Evolutionary conservation across 2,329 filamentous ascomycete genomes (phyloP).

Genomic region (Elsinoe necatrix): DNA sequence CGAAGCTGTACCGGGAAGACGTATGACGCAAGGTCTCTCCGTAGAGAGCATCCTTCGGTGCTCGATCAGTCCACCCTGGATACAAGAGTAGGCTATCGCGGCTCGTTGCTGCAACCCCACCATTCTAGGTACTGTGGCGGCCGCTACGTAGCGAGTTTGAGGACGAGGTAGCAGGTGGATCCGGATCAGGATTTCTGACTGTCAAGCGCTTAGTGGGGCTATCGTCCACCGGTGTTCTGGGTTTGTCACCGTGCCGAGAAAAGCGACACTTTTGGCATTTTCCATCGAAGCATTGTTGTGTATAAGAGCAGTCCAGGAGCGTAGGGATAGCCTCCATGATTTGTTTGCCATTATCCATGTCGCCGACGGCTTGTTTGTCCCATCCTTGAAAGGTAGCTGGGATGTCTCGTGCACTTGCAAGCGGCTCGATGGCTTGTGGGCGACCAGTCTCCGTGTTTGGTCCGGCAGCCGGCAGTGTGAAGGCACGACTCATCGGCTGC

Average conservation of each 20-base stretch:
- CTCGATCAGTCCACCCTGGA: neutral
- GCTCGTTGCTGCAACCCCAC: neutral
- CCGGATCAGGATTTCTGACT: neutral
- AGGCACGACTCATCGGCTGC: neutral
- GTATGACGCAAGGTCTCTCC: neutral
- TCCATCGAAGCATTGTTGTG: constrained; percentile 9
- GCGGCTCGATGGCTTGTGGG: neutral
- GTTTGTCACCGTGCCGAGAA: neutral
- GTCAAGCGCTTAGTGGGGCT: neutral
- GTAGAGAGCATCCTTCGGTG: neutral
- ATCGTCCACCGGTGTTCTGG: neutral
- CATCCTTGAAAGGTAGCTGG: neutral
- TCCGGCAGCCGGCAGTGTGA: neutral
- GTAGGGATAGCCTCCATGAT: neutral
- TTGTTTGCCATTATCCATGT: neutral
- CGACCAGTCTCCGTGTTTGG: neutral
- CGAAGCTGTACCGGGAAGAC: constrained; percentile 1
- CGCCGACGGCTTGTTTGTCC: neutral
- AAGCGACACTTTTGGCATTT: neutral
- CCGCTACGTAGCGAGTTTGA: neutral
- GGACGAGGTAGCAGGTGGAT: neutral
- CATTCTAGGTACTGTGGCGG: neutral
- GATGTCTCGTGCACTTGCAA: neutral
- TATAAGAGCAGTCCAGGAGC: neutral
- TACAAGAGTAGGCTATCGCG: neutral